Evolutionary conservation across 768 basidiomycete genomes (phyloP).

Genomic region (Polyporus arcularius): DNA sequence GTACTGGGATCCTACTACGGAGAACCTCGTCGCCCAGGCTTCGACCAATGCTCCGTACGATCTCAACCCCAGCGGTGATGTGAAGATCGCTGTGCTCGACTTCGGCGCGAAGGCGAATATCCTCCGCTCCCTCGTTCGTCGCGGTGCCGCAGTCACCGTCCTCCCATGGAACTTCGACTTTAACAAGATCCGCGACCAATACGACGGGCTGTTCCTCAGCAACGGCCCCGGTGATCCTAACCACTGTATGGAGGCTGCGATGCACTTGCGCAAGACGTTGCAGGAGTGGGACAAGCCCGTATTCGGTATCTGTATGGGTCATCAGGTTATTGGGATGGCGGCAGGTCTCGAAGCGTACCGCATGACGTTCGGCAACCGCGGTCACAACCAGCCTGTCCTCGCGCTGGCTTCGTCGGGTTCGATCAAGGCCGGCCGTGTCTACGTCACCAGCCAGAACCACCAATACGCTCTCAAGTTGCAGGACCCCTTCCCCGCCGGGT

Average conservation of each 20-base stretch:
- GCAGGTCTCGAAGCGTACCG: constrained; percentile 95
- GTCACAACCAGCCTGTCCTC: constrained; percentile 98
- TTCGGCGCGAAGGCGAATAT: constrained; percentile 99
- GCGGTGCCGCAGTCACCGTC: constrained; percentile 91
- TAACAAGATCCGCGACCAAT: constrained; percentile 86
- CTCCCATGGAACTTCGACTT: constrained; percentile 98
- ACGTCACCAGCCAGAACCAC: constrained; percentile 98
- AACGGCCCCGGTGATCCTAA: constrained; percentile 96
- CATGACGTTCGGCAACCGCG: constrained; percentile 99
- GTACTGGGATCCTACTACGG: constrained; percentile 90
- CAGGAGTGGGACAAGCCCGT: constrained; percentile 91
- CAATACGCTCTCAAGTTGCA: constrained; percentile 95
- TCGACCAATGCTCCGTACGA: constrained; percentile 85
- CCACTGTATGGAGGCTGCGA: constrained; percentile 83
- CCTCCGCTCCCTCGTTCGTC: constrained; percentile 85
- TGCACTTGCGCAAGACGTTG: constrained; percentile 79
- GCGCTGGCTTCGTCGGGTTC: constrained; percentile 92
- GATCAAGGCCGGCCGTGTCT: constrained; percentile 94
- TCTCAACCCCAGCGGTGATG: constrained; percentile 83
- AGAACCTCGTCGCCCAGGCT: constrained; percentile 93
- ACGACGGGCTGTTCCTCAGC: constrained; percentile 92
- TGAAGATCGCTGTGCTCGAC: constrained; percentile 94
- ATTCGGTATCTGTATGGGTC: constrained; percentile 99
- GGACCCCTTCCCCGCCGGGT: constrained; percentile 94
- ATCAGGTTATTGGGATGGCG: constrained; percentile 97